A percentile compares a stretch with the other conserved stretches of the same genome.
phyloP scores from a whole-genome alignment of 2,329 filamentous ascomycete genomes.

The Xylaria sp. region DNA sequence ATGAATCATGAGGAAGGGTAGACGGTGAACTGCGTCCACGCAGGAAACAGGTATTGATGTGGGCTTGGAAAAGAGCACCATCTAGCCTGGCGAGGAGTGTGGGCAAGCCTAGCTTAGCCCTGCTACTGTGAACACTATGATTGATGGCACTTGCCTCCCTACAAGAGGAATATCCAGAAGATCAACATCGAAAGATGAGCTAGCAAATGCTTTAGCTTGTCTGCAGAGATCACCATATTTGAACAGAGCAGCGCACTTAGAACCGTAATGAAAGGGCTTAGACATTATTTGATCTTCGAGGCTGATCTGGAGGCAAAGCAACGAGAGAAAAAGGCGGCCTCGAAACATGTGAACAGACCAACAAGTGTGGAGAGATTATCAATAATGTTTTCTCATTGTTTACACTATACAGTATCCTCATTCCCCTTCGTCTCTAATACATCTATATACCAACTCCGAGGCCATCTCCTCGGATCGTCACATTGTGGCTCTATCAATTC shows the following conservation, averaged over 20 bases:
- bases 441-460: conserved; percentile 24
- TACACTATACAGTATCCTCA: conserved; percentile 26
- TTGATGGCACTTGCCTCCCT: too few relatives aligned
- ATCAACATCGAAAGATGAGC: neutral
- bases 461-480: conserved; percentile 5
- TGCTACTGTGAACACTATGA: too few relatives aligned
- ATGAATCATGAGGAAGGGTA: too few relatives aligned
- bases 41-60: too few relatives aligned
- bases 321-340: neutral
- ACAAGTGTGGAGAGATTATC: neutral
- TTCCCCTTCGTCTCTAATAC: neutral
- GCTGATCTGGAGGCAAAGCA: neutral
- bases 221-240: too few relatives aligned
- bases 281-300: neutral
- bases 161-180: neutral
- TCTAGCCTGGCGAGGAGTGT: too few relatives aligned
- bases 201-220: neutral
- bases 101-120: too few relatives aligned
- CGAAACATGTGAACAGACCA: neutral
- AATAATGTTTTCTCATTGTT: conserved; percentile 31
- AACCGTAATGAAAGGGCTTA: too few relatives aligned
- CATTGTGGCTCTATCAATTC: conserved; percentile 21
- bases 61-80: too few relatives aligned
- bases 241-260: too few relatives aligned
- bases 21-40: too few relatives aligned